phyloP scores from a whole-genome alignment of 768 basidiomycete species.

The Xerocomus potaroensis region DNA sequence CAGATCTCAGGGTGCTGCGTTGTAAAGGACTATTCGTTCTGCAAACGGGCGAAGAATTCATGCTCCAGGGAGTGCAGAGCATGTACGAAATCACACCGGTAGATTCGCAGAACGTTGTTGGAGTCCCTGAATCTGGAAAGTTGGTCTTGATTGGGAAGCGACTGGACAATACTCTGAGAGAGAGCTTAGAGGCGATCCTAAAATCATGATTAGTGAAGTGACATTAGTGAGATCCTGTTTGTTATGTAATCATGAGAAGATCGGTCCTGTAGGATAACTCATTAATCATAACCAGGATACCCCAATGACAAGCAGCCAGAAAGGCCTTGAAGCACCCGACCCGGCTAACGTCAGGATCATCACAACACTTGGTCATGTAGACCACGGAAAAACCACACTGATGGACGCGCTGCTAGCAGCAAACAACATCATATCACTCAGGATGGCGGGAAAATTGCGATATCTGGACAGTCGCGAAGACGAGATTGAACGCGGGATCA shows the following conservation, averaged over 20 bases:
- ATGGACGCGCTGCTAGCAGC: conserved; percentile 95
- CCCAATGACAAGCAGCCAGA: conserved; percentile 20
- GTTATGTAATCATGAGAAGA: not conserved
- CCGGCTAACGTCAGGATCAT: conserved; percentile 64
- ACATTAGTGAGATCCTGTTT: not conserved
- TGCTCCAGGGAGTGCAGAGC: conserved; percentile 89
- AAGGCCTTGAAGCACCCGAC: conserved; percentile 20
- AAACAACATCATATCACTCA: conserved; percentile 92
- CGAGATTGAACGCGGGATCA: conserved; percentile 96
- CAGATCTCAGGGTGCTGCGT: conserved; percentile 61
- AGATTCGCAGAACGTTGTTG: conserved; percentile 35
- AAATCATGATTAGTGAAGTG: too few species aligned
- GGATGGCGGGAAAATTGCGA: conserved; percentile 94
- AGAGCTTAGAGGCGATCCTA: conserved; percentile 42
- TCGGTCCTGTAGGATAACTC: not conserved
- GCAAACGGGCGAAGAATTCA: conserved; percentile 52
- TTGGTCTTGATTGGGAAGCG: conserved; percentile 87
- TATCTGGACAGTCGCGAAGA: conserved; percentile 96
- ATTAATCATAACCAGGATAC: not conserved
- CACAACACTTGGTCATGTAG: conserved; percentile 86
- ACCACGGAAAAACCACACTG: conserved; percentile 94
- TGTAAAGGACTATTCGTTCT: conserved; percentile 80
- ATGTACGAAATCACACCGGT: conserved; percentile 76
- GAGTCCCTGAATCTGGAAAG: conserved; percentile 65
- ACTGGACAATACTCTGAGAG: conserved; percentile 50